Percentiles rank a stretch among this genome's conserved stretches.
Conservation (phyloP, 805 yeast genomes). For the Martiniozyma abietophila region DNA sequence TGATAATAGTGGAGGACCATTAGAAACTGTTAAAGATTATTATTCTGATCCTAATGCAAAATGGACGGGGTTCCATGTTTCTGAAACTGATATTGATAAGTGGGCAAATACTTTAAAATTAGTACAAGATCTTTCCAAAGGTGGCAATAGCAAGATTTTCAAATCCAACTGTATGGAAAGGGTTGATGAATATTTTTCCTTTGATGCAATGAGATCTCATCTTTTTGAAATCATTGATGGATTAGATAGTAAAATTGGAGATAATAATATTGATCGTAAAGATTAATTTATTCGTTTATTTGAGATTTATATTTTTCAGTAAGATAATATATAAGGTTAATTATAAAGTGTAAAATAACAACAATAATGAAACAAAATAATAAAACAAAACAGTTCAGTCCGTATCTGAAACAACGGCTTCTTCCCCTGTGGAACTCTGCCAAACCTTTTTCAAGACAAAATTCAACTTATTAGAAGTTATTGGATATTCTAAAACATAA, state of each 20-base stretch:
- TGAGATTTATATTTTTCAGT: too few relatives aligned
- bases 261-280: too few relatives aligned
- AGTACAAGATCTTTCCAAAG: conserved; percentile 21
- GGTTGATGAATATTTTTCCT: conserved; percentile 33
- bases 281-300: too few relatives aligned
- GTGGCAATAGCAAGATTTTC: conserved; percentile 9
- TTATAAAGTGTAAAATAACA: conserved; percentile 1
- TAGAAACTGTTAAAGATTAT: conserved; percentile 55
- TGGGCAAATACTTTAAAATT: conserved; percentile 49
- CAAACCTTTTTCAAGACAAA: conserved; percentile 21
- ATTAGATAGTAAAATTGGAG: background rate
- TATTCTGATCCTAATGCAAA: conserved; percentile 10
- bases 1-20: conserved; percentile 85
- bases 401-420: conserved; percentile 27
- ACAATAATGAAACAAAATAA: background rate
- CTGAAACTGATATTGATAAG: conserved; percentile 30
- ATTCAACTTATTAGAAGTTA: conserved; percentile 27
- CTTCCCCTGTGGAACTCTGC: conserved; percentile 17
- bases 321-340: too few relatives aligned
- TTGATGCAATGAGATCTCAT: conserved; percentile 33
- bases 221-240: conserved; percentile 13
- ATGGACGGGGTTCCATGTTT: conserved; percentile 54
- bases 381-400: conserved; percentile 13
- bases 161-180: conserved; percentile 24
- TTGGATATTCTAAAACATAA: conserved; percentile 69